A percentile compares a stretch with the other conserved stretches of the same genome.
These are phyloP conservation scores for Ceratobasidium sp. DNA, from an alignment of 1,284 basidiomycete genomes.

Conservation along the genomic window DNA sequence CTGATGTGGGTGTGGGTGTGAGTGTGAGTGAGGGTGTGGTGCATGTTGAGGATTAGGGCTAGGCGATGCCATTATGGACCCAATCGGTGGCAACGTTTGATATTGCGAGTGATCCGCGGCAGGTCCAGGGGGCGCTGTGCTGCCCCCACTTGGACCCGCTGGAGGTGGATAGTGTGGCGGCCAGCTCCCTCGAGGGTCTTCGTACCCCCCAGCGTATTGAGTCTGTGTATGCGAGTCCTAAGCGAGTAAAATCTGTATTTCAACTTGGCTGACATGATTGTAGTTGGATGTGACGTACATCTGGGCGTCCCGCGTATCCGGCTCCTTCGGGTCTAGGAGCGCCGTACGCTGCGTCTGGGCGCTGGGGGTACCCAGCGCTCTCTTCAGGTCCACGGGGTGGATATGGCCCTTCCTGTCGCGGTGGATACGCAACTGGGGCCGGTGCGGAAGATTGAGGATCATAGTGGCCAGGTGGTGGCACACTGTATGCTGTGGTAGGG, in stretches of 20 bases:
- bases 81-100: constrained; percentile 40
- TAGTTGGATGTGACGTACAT: constrained; percentile 9
- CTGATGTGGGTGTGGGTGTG: constrained; percentile 11
- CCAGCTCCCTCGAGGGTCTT: constrained; percentile 32
- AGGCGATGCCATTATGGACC: constrained; percentile 40
- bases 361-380: constrained; percentile 20
- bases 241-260: background rate
- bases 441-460: constrained; percentile 31
- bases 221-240: constrained; percentile 41
- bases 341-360: constrained; percentile 25
- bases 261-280: constrained; percentile 6
- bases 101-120: constrained; percentile 35
- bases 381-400: constrained; percentile 30
- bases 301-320: constrained; percentile 28
- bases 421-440: constrained; percentile 26
- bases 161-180: constrained; percentile 34
- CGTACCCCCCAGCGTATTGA: constrained; percentile 27
- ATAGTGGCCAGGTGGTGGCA: constrained; percentile 24
- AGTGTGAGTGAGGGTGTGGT: constrained; percentile 24
- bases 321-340: constrained; percentile 22
- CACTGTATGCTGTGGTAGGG: constrained; percentile 37
- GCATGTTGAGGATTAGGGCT: constrained; percentile 39
- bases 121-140: constrained; percentile 27
- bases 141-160: constrained; percentile 10
- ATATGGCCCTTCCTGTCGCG: constrained; percentile 31